These are phyloP conservation scores for Phaeosphaeriaceae sp. DNA, from an alignment of 2,329 filamentous ascomycete genomes.

Conservation along the genomic window DNA sequence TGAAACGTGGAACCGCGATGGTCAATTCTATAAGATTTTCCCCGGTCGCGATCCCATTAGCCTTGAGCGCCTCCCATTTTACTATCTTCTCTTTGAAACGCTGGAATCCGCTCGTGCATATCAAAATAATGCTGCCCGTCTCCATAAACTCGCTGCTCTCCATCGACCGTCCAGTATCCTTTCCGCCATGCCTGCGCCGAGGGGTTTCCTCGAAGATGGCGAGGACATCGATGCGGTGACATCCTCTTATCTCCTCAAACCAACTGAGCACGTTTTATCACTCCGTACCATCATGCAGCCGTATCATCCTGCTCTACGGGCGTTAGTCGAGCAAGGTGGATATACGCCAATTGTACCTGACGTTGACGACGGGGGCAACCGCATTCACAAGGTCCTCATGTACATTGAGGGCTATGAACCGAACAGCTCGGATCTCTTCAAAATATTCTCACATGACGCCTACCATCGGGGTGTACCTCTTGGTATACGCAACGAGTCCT, in stretches of 20 bases:
- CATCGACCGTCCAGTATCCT: conserved; percentile 52
- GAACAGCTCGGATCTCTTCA: conserved; percentile 32
- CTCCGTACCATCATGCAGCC: conserved; percentile 43
- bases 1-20: conserved; percentile 66
- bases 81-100: conserved; percentile 72
- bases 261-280: conserved; percentile 25
- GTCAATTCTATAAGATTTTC: conserved; percentile 67
- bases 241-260: conserved; percentile 57
- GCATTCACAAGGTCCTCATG: conserved; percentile 41
- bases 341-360: conserved; percentile 40
- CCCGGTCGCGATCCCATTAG: conserved; percentile 69
- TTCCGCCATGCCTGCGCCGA: conserved; percentile 52
- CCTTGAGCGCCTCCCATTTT: conserved; percentile 67
- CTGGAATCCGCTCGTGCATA: conserved; percentile 67
- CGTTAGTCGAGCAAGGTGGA: conserved; percentile 38
- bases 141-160: conserved; percentile 58
- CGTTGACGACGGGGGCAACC: conserved; percentile 16
- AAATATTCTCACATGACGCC: conserved; percentile 38
- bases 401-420: conserved; percentile 46
- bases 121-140: conserved; percentile 59
- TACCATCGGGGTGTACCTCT: conserved; percentile 43
- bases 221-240: conserved; percentile 54
- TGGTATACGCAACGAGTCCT: conserved; percentile 23
- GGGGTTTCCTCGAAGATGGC: conserved; percentile 53
- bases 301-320: conserved; percentile 51